Percentiles rank a stretch among this genome's conserved stretches.
phyloP scores from a whole-genome alignment of 2,329 filamentous ascomycete species.

The Cladophialophora yegresii region DNA sequence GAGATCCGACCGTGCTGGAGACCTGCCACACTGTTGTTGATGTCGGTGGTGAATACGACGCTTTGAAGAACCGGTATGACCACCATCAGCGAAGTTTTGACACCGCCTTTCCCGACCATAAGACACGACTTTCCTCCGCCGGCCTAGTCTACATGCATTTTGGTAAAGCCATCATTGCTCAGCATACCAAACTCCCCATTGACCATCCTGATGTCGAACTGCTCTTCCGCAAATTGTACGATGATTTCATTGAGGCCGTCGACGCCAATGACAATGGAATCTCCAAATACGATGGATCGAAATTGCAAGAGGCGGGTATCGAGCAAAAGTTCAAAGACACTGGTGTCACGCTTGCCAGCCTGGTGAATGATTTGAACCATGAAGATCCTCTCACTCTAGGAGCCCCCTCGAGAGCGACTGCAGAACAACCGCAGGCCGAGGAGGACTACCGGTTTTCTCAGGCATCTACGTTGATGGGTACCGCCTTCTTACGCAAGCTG shows the following conservation, averaged over 20 bases:
- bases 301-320: conserved; percentile 68
- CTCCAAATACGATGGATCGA: conserved; percentile 72
- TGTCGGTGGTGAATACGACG: conserved; percentile 92
- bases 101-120: conserved; percentile 78
- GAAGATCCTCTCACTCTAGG: conserved; percentile 53
- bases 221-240: conserved; percentile 86
- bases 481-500: conserved; percentile 81
- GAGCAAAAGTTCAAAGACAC: conserved; percentile 81
- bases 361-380: conserved; percentile 78
- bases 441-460: conserved; percentile 79
- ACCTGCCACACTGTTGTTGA: conserved; percentile 94
- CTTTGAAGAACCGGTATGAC: conserved; percentile 76
- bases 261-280: conserved; percentile 98
- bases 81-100: conserved; percentile 94
- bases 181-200: conserved; percentile 61
- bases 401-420: conserved; percentile 49
- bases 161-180: conserved; percentile 77
- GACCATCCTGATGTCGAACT: conserved; percentile 69
- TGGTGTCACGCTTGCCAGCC: conserved; percentile 78
- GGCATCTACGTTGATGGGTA: conserved; percentile 81
- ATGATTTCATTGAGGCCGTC: conserved; percentile 89
- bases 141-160: conserved; percentile 97
- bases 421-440: conserved; percentile 63
- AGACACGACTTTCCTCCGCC: conserved; percentile 89
- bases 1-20: conserved; percentile 75